These are phyloP conservation scores for Cinnamomum micranthum DNA, from an alignment of 164 flowering plant genomes.

Conservation along the genomic window DNA sequence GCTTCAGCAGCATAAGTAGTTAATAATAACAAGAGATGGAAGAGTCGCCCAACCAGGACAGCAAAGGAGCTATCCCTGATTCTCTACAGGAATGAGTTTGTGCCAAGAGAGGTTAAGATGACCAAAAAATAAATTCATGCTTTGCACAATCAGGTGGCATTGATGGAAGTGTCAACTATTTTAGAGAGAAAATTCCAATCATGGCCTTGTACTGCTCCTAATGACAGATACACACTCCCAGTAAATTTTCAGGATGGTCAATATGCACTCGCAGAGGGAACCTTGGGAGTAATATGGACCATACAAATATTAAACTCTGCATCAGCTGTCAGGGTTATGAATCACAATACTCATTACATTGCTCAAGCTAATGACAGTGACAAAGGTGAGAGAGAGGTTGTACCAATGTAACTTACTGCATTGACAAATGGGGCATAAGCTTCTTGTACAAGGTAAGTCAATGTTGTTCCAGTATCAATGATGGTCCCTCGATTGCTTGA, in stretches of 20 bases:
- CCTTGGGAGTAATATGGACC: not conserved
- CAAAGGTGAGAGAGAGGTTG: not conserved
- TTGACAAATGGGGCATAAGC: conserved; percentile 70
- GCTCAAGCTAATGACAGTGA: not conserved
- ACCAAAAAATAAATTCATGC: not conserved
- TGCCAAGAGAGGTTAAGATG: not conserved
- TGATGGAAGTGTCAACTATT: not conserved
- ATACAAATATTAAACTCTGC: not conserved
- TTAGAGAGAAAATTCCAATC: not conserved
- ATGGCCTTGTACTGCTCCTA: not conserved
- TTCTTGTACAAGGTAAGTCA: conserved; percentile 87
- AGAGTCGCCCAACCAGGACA: not conserved
- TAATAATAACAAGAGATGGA: not conserved
- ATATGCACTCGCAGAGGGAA: not conserved
- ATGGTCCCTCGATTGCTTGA: conserved; percentile 76
- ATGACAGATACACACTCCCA: not conserved
- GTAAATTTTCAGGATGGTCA: not conserved
- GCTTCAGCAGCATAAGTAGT: not conserved
- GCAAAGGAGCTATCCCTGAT: not conserved
- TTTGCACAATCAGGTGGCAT: not conserved
- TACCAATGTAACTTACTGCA: conserved; percentile 52
- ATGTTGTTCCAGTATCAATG: conserved; percentile 94
- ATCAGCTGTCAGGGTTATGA: too few species aligned
- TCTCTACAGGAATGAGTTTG: not conserved
- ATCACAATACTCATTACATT: not conserved